Evolutionary conservation across 2,329 filamentous ascomycete species (phyloP).

Genomic region (Ceratocystis diversiconidia): DNA sequence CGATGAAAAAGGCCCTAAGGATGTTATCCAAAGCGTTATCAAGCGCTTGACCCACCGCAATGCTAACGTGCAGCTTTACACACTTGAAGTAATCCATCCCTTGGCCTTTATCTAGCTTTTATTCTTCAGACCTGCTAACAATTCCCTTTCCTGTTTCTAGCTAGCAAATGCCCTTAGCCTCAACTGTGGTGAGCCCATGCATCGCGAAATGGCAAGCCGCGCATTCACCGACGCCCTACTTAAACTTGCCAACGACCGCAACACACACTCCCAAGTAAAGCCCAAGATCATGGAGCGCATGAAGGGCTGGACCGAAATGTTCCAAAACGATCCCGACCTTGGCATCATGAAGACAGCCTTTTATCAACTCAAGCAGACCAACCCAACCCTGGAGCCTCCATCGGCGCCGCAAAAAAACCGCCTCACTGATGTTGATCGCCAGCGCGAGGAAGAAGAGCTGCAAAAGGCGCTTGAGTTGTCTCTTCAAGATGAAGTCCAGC

Average conservation of each 20-base stretch:
- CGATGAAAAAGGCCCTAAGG: constrained; percentile 52
- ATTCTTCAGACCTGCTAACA: not conserved
- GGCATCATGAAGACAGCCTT: constrained; percentile 97
- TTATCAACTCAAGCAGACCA: constrained; percentile 65
- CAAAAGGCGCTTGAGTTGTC: constrained; percentile 92
- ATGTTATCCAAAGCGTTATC: constrained; percentile 79
- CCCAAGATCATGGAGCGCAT: constrained; percentile 93
- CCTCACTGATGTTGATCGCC: constrained; percentile 76
- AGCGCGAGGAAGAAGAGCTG: constrained; percentile 92
- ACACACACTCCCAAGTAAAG: constrained; percentile 92
- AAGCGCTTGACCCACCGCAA: constrained; percentile 85
- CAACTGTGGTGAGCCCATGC: constrained; percentile 76
- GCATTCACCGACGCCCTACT: constrained; percentile 90
- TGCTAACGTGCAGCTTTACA: constrained; percentile 91
- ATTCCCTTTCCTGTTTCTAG: constrained; percentile 28
- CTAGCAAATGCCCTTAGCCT: constrained; percentile 83
- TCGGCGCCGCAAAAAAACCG: constrained; percentile 87
- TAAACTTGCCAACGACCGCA: constrained; percentile 81
- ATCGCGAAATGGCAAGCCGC: constrained; percentile 77
- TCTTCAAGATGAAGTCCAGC: constrained; percentile 68
- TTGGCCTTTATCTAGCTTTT: not conserved
- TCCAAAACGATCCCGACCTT: constrained; percentile 72
- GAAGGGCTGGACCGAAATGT: constrained; percentile 94
- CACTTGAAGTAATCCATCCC: constrained; percentile 52
- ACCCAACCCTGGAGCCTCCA: constrained; percentile 79